These are phyloP conservation scores for Lactarius quietus DNA, from an alignment of 768 basidiomycete species.

Conservation along the genomic window DNA sequence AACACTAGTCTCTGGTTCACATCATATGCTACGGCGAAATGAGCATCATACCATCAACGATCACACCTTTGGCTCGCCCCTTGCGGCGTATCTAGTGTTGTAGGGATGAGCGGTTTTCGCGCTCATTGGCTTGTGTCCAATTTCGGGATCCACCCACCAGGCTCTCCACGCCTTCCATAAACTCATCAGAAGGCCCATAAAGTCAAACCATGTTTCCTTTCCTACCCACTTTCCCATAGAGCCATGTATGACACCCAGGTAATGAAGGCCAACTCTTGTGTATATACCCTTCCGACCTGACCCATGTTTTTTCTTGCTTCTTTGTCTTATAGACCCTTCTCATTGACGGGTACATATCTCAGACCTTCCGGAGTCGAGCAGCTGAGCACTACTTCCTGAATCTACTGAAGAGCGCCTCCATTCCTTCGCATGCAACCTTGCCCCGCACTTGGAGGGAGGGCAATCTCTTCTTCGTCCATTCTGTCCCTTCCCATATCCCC, in stretches of 20 bases:
- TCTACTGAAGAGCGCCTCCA: background rate
- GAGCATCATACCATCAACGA: background rate
- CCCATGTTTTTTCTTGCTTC: background rate
- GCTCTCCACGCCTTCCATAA: background rate
- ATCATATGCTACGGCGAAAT: background rate
- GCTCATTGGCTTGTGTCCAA: background rate
- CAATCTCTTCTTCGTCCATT: background rate
- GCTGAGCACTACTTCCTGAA: background rate
- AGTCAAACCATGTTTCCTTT: background rate
- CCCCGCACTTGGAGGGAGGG: background rate
- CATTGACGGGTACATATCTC: background rate
- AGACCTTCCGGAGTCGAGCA: background rate
- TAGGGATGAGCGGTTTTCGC: background rate
- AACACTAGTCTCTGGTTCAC: conserved; percentile 20
- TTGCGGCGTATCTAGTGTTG: background rate
- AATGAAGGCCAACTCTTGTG: background rate
- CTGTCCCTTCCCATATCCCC: background rate
- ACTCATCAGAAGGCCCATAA: background rate
- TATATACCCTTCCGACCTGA: background rate
- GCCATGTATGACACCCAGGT: background rate
- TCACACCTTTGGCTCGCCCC: background rate
- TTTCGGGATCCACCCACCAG: background rate
- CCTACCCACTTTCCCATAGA: background rate
- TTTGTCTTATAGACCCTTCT: background rate
- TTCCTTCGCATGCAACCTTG: background rate